Conservation (phyloP, 1,284 basidiomycete genomes). For the Ceratobasidium papillatum region DNA sequence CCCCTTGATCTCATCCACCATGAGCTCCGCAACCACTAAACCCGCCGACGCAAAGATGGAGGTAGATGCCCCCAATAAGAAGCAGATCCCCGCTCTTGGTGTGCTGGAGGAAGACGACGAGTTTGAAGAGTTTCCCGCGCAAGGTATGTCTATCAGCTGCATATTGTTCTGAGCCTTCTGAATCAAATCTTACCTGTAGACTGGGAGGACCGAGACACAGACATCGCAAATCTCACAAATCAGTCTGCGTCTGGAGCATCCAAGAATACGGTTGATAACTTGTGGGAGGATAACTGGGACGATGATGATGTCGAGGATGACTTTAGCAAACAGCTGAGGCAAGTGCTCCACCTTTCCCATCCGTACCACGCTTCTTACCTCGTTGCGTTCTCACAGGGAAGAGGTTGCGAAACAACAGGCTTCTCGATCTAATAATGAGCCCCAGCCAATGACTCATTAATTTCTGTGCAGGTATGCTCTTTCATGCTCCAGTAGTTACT, state of each 20-base stretch:
- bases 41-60: conserved; percentile 41
- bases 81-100: conserved; percentile 64
- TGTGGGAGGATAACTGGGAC: conserved; percentile 99
- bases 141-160: conserved; percentile 59
- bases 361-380: neutral
- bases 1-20: conserved; percentile 21
- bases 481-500: neutral
- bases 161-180: neutral
- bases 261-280: conserved; percentile 78
- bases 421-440: conserved; percentile 29
- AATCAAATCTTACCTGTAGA: conserved; percentile 58
- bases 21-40: conserved; percentile 34
- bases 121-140: conserved; percentile 80
- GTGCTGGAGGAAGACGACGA: conserved; percentile 86
- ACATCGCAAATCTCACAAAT: conserved; percentile 70
- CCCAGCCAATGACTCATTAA: conserved; percentile 37
- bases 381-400: conserved; percentile 2
- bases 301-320: conserved; percentile 99
- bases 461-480: neutral
- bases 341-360: conserved; percentile 47
- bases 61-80: conserved; percentile 42
- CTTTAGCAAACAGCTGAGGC: conserved; percentile 95
- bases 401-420: conserved; percentile 38
- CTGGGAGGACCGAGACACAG: conserved; percentile 85
- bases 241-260: conserved; percentile 60